Conservation (phyloP, 2,329 filamentous ascomycete genomes). For the Claviceps quebecensis region DNA sequence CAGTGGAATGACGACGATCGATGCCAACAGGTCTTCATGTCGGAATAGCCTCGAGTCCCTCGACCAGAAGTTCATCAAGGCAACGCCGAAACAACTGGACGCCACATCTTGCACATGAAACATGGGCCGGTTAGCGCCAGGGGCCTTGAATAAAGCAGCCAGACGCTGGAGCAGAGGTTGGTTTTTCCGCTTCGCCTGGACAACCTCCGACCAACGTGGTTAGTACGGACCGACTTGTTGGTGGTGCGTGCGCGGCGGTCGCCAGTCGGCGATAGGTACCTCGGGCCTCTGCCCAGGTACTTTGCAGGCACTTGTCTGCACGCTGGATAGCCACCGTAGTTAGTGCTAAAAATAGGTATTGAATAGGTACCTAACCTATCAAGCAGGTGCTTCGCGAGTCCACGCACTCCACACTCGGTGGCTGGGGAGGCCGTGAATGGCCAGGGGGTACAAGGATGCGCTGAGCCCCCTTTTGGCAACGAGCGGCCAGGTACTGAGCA, state of each 20-base stretch:
- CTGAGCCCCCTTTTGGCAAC: neutral
- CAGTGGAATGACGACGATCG: too few relatives aligned
- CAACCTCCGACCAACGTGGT: neutral
- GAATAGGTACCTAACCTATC: neutral
- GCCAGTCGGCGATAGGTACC: too few relatives aligned
- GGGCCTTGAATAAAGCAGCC: too few relatives aligned
- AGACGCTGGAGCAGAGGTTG: too few relatives aligned
- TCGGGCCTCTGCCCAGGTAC: too few relatives aligned
- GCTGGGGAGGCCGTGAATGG: neutral
- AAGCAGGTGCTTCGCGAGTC: neutral
- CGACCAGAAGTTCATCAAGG: neutral
- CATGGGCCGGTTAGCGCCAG: neutral
- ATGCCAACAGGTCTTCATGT: neutral
- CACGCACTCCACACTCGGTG: neutral
- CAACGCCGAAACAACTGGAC: neutral
- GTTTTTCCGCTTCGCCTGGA: neutral
- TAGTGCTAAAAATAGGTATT: too few relatives aligned
- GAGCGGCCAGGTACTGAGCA: neutral
- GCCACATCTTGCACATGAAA: conserved; percentile 4
- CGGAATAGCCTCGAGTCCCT: neutral
- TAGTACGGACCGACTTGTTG: too few relatives aligned
- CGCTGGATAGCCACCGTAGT: too few relatives aligned
- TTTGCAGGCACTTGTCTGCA: too few relatives aligned
- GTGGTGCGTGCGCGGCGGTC: too few relatives aligned
- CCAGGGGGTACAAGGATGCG: neutral